Evolutionary conservation across 1,284 basidiomycete species (phyloP).

Genomic region (Sanguinoderma infundibulare): DNA sequence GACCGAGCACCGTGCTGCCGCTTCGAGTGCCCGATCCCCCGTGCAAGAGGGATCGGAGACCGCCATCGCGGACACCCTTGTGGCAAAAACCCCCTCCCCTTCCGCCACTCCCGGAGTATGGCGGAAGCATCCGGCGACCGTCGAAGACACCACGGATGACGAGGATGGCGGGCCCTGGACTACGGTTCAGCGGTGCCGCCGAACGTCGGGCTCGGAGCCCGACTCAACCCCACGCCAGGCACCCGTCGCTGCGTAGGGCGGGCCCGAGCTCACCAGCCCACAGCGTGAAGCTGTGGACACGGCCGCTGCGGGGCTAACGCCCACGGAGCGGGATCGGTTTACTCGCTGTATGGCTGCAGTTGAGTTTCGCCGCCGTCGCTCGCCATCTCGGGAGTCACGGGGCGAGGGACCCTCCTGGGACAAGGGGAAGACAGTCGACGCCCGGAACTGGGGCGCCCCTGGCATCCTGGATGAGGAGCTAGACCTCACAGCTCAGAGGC

Average conservation of each 20-base stretch:
- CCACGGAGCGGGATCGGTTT: background rate
- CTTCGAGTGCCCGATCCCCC: background rate
- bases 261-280: background rate
- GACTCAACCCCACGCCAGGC: background rate
- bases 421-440: constrained; percentile 22
- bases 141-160: constrained; percentile 10
- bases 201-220: background rate
- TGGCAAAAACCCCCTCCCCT: background rate
- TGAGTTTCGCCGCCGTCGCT: background rate
- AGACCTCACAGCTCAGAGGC: constrained; percentile 6
- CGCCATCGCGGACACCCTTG: background rate
- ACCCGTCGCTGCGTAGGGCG: constrained; percentile 1
- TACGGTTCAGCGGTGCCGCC: constrained; percentile 2
- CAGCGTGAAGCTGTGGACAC: background rate
- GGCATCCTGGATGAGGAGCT: constrained; percentile 4
- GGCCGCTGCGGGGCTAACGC: background rate
- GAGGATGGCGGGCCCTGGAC: constrained; percentile 10
- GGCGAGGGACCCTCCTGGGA: constrained; percentile 17
- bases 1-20: background rate
- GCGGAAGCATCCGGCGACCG: background rate
- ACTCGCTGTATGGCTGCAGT: background rate
- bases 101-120: background rate
- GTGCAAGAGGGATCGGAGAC: background rate
- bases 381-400: background rate
- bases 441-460: constrained; percentile 16